Evolutionary conservation across 2,329 filamentous ascomycete species (phyloP).

Genomic region (Karstenula rhodostoma): DNA sequence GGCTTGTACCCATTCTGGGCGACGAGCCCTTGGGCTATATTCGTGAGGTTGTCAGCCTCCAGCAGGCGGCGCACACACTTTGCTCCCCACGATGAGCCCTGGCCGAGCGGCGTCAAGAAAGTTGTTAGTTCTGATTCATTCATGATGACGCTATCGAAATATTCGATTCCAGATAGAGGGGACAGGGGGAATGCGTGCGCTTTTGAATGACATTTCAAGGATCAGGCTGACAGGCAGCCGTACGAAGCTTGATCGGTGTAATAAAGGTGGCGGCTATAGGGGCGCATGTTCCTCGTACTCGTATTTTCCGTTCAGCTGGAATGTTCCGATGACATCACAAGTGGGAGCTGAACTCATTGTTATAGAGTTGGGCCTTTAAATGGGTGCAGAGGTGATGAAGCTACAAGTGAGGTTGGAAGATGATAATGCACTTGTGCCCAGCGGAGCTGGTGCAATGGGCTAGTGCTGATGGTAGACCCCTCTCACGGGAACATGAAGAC

Average conservation of each 20-base stretch:
- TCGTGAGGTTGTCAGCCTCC: not conserved
- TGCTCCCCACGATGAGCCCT: constrained; percentile 3
- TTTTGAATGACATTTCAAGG: not conserved
- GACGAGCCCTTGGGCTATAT: not conserved
- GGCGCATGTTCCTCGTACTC: too few species aligned
- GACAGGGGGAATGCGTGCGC: not conserved
- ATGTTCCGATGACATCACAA: too few species aligned
- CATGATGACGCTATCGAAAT: not conserved
- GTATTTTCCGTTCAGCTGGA: too few species aligned
- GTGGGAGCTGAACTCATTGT: too few species aligned
- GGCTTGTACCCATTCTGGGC: constrained; percentile 3
- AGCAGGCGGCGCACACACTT: constrained; percentile 6
- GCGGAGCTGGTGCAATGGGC: too few species aligned
- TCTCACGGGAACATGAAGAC: too few species aligned
- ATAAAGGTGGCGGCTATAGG: too few species aligned
- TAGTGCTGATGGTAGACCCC: too few species aligned
- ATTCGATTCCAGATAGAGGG: not conserved
- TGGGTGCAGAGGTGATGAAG: too few species aligned
- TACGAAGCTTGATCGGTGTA: not conserved
- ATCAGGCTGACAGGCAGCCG: not conserved
- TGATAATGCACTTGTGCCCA: too few species aligned
- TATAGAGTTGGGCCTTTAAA: too few species aligned
- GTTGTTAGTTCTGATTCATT: not conserved
- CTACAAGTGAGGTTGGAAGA: too few species aligned
- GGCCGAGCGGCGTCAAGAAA: constrained; percentile 6